phyloP scores from a whole-genome alignment of 2,329 filamentous ascomycete species.

The Bisporella sp. region DNA sequence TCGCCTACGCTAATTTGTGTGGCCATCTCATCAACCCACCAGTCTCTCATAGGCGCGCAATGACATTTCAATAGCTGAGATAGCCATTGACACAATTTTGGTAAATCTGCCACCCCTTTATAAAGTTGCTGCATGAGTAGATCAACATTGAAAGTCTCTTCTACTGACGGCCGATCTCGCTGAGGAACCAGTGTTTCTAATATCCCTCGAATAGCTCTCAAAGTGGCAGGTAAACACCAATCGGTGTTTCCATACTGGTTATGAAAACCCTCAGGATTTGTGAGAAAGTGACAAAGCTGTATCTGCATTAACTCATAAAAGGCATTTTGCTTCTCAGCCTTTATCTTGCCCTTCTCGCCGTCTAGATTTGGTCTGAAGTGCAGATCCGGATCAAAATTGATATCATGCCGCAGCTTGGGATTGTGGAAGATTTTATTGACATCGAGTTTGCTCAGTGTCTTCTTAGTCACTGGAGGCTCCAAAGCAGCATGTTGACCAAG shows the following conservation, averaged over 20 bases:
- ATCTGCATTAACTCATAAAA: conserved; percentile 69
- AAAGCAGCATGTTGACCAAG: conserved; percentile 3
- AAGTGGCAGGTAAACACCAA: conserved; percentile 67
- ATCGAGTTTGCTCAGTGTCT: conserved; percentile 82
- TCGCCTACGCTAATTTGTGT: conserved; percentile 69
- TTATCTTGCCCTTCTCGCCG: conserved; percentile 75
- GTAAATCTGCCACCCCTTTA: conserved; percentile 76
- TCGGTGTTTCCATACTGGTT: conserved; percentile 40
- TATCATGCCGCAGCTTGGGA: conserved; percentile 80
- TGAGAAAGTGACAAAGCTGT: conserved; percentile 47
- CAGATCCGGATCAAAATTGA: conserved; percentile 90
- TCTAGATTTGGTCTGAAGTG: conserved; percentile 89
- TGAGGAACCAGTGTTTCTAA: conserved; percentile 84
- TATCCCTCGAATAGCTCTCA: conserved; percentile 64
- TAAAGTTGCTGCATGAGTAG: conserved; percentile 90
- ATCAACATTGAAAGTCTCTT: conserved; percentile 77
- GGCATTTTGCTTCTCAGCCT: conserved; percentile 68
- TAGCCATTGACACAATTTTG: conserved; percentile 77
- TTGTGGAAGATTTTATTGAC: conserved; percentile 77
- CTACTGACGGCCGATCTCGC: conserved; percentile 70
- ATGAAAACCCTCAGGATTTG: conserved; percentile 43
- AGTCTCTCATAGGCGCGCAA: conserved; percentile 92
- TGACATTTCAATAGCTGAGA: conserved; percentile 82
- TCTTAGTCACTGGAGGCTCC: conserved; percentile 78
- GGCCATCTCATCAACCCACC: conserved; percentile 87